Evolutionary conservation across 169 alveolate species (phyloP).

Genomic region (Plasmodium vinckei): DNA sequence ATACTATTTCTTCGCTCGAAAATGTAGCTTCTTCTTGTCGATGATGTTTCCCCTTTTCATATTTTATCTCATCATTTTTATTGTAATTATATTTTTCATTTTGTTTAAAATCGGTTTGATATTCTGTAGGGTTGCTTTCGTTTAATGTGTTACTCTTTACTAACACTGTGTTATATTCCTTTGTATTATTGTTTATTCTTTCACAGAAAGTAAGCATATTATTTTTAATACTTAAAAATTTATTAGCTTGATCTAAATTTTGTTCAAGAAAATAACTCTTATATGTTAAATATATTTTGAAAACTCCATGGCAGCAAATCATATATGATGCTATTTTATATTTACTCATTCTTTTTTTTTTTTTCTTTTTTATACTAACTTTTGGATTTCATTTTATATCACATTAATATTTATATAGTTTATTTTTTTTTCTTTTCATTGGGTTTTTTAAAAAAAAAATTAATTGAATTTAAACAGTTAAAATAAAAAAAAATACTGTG

Average conservation of each 20-base stretch:
- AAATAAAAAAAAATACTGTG: no score
- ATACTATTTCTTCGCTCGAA: not conserved
- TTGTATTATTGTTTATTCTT: not conserved
- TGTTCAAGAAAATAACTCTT: not conserved
- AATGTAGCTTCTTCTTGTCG: not conserved
- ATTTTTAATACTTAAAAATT: constrained; percentile 15
- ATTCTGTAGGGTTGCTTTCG: not conserved
- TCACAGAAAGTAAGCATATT: constrained; percentile 28
- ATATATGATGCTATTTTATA: constrained; percentile 8
- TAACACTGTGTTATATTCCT: not conserved
- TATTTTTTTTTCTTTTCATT: constrained; percentile 2
- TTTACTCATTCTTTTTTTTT: constrained; percentile 15
- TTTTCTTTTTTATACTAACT: not conserved
- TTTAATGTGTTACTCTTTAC: no score
- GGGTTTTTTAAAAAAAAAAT: not conserved
- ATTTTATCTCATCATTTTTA: no score
- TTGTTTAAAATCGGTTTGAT: not conserved
- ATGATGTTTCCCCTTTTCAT: not conserved
- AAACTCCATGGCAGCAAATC: constrained; percentile 16
- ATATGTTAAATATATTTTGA: constrained; percentile 1
- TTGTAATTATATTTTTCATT: no score
- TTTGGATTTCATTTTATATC: not conserved
- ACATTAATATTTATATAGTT: not conserved
- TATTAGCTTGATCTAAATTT: not conserved
- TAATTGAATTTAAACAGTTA: not conserved